Evolutionary conservation across 2,329 filamentous ascomycete genomes (phyloP), one percentile per base, ranked within the genome.

Genomic region (Apiospora marii): DNA sequence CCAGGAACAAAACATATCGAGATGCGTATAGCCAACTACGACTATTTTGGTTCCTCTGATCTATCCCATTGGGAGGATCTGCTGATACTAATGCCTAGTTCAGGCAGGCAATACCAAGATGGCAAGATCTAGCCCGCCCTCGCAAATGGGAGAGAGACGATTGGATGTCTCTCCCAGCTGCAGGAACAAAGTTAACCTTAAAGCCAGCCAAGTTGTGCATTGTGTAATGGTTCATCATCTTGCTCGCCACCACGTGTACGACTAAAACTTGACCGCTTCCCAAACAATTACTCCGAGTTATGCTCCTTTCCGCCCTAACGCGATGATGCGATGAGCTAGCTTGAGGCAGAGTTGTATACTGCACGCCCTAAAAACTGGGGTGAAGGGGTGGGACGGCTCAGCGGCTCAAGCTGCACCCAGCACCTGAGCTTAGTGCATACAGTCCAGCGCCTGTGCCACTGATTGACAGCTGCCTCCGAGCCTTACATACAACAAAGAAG

Each of bases 41-140:
- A 37, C 30, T 37, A 61, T 13, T 22, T 34, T n/a, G 51, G 27
- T 8, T 58, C 51, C 27, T 34, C 51, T 34, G 27, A 58, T 58
- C 51, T 58, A 27, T 19, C 30, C 10, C 4, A 30, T 30, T 27
- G 49, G 24, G 6, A 30, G 37, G 51, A 34, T n/a, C 46, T 12
- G 46, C 12, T 41, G 37, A 14, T 51, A 51, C 49, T 51, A 51
- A 24, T 27, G 14, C 43, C 46, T 6, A n/a, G 24, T 24, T 30
- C 10, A 61, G 53, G 53, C 53, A 61, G n/a, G n/a, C 51, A 30
- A 34, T 61, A 10, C 51, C n/a, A 27, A 61, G 51, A 61, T 58
- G 51, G n/a, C 51, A 61, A 61, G 51, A 30, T 30, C 27, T 4
- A 41, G 10, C 24, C 53, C 53, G 24, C 46, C 22, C 7, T 49